phyloP scores from a whole-genome alignment of 805 yeast species.

The Starmera pachycereana region DNA sequence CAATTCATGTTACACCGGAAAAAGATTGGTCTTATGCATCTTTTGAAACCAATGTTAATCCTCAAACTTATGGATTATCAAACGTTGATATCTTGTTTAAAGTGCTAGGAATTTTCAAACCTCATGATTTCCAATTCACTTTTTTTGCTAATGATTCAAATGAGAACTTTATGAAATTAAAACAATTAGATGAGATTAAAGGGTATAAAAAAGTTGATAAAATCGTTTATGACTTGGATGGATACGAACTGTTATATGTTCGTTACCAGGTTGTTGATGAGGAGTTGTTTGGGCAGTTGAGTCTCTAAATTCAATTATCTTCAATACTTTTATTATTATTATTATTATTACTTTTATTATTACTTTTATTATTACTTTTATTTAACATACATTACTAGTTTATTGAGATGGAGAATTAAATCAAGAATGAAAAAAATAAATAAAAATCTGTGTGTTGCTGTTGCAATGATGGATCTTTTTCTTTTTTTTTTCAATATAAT shows the following conservation, averaged over 20 bases:
- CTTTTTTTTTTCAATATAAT: constrained; percentile 16
- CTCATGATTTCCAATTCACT: constrained; percentile 63
- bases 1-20: constrained; percentile 93
- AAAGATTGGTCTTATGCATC: constrained; percentile 92
- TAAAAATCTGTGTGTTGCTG: constrained; percentile 1
- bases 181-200: constrained; percentile 22
- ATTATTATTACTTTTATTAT: not conserved
- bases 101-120: constrained; percentile 58
- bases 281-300: constrained; percentile 10
- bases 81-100: constrained; percentile 47
- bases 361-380: not conserved
- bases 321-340: not conserved
- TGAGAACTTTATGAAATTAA: constrained; percentile 26
- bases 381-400: too few species aligned
- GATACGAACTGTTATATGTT: constrained; percentile 62
- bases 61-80: constrained; percentile 25
- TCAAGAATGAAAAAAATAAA: constrained; percentile 9
- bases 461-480: constrained; percentile 5
- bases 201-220: constrained; percentile 57
- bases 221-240: constrained; percentile 64
- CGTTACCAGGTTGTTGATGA: constrained; percentile 39
- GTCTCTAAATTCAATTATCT: not conserved
- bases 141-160: constrained; percentile 27
- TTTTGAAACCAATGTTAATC: constrained; percentile 79
- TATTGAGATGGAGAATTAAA: constrained; percentile 1